Evolutionary conservation across 139 green algal genomes (phyloP), one percentile per base, ranked within the genome.

Genomic region (Eudorina sp.): DNA sequence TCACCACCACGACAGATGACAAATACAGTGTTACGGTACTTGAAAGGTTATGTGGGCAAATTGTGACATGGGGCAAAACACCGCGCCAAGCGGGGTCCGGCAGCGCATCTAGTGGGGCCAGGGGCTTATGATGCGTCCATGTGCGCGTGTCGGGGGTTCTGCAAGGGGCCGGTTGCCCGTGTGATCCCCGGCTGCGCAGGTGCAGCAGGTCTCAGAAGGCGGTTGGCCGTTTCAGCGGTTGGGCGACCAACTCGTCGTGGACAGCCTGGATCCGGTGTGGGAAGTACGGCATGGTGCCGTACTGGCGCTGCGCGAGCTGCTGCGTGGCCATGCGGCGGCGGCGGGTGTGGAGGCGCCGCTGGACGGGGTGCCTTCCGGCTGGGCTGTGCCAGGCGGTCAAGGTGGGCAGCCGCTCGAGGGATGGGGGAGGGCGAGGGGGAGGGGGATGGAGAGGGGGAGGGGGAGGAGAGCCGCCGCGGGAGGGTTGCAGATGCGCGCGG

Each of bases 251-350:
- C 94, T 99, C 51, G 92, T 92, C 40, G 31, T 93, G 38, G 92
- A 97, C 66, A 55, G 98, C 53, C 93, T 98, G 73, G 90, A 97
- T 62, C 86, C 95, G 43, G 85, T 83, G 23, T 98, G 96, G 96
- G 92, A 97, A 88, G 90, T 95, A 29, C 94, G 97, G 18, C 97
- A 99, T 84, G 97, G 97, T 5, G 96, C 96, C 0, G 96, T 96
- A 5, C 62, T 98, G 48, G 97, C 90, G 3, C 89, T 99, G 68
- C 83, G 97, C 2, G 97, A 99, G 92, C 81, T 88, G 94, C 91
- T 99, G 80, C 62, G 91, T 38, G 83, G 46, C 14, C 95, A 98
- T 1, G 95, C 94, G 8, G 87, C 53, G 27, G 87, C 72, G 21
- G 90, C 90, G 31, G 94, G 83, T 16, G 90, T 95, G 58, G 79